Percentiles rank a stretch among this genome's conserved stretches.
phyloP scores from a whole-genome alignment of 192 early-diverging fungal species.

The Coemansia aciculifera region DNA sequence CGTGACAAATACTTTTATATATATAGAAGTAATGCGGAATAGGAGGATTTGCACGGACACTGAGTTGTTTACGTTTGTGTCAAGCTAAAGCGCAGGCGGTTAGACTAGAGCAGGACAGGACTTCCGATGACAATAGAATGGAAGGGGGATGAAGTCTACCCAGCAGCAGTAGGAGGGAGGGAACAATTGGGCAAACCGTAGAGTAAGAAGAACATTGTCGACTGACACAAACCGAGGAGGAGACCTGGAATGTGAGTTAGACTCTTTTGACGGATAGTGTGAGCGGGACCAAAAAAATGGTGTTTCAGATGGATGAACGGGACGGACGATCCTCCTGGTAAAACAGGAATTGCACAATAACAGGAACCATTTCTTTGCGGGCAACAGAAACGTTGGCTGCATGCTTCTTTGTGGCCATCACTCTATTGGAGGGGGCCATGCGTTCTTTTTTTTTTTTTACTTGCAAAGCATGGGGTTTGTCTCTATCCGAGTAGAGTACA shows the following conservation, averaged over 20 bases:
- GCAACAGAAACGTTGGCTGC: conserved; percentile 2
- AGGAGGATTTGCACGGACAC: neutral
- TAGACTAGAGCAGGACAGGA: neutral
- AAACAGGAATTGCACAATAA: neutral
- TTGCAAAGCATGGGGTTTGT: neutral
- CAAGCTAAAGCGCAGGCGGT: neutral
- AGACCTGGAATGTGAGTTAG: neutral
- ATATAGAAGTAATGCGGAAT: neutral
- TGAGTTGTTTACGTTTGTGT: neutral
- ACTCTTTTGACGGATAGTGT: neutral
- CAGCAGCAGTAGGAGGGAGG: neutral
- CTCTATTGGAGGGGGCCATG: neutral
- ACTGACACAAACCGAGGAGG: neutral
- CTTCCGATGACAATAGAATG: neutral
- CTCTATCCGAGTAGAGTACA: neutral
- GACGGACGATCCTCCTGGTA: neutral
- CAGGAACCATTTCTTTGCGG: conserved; percentile 4
- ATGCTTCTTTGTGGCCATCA: conserved; percentile 2
- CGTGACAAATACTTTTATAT: neutral
- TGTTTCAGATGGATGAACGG: neutral
- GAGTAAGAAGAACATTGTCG: neutral
- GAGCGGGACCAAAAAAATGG: neutral
- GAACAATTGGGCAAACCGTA: conserved; percentile 1
- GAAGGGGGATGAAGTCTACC: neutral
- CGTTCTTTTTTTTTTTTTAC: neutral